Evolutionary conservation across 179 eudicot species (phyloP).

Genomic region (Drosera spatulata): DNA sequence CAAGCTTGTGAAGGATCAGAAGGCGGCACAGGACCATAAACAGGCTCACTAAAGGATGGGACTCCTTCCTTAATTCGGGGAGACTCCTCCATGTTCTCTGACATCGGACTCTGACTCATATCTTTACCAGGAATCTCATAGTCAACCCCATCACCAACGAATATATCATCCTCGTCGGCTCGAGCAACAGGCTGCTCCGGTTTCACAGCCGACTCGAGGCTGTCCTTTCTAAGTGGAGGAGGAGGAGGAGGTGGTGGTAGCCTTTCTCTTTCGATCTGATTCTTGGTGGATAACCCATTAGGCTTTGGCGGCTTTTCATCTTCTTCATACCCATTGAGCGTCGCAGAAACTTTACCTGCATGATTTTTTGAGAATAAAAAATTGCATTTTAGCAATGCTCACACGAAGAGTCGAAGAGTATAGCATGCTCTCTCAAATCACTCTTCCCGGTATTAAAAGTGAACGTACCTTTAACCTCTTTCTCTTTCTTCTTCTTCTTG

Average conservation of each 20-base stretch:
- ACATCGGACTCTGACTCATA: conserved; percentile 83
- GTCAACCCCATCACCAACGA: conserved; percentile 85
- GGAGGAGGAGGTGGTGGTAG: conserved; percentile 77
- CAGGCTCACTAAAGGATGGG: conserved; percentile 63
- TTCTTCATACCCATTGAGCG: conserved; percentile 45
- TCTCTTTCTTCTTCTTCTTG: conserved; percentile 94
- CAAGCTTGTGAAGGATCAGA: conserved; percentile 70
- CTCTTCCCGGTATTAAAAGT: background rate
- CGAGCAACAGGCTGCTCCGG: conserved; percentile 53
- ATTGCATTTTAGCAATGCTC: too few relatives aligned
- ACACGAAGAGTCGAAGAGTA: too few relatives aligned
- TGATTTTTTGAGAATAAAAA: background rate
- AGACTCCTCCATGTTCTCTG: conserved; percentile 98
- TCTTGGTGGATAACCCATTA: conserved; percentile 30
- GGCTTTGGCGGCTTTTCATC: conserved; percentile 44
- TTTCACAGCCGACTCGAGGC: conserved; percentile 45
- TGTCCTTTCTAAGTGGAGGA: conserved; percentile 45
- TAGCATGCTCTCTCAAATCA: too few relatives aligned
- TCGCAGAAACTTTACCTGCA: conserved; percentile 49
- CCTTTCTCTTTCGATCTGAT: conserved; percentile 32
- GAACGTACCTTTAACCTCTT: conserved; percentile 58
- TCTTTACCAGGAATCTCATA: conserved; percentile 70
- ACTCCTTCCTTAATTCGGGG: conserved; percentile 69
- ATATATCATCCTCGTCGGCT: conserved; percentile 80
- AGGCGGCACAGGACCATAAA: conserved; percentile 90